Evolutionary conservation across 2,329 filamentous ascomycete genomes (phyloP).

Genomic region (Cryoendolithus antarcticus): DNA sequence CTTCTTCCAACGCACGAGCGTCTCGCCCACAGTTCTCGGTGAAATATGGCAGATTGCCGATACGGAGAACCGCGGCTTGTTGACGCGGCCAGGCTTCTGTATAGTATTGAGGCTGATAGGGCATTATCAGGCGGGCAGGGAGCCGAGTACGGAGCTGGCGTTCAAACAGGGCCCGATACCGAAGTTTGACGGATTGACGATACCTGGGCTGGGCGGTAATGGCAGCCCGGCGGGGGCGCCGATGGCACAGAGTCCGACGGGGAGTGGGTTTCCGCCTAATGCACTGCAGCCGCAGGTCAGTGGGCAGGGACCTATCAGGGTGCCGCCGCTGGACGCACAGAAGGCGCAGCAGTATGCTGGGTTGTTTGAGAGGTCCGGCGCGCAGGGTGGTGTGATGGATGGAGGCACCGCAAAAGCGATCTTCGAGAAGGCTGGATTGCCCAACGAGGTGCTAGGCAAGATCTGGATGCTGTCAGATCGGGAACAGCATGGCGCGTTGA

Average conservation of each 20-base stretch:
- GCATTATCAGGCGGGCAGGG: conserved; percentile 79
- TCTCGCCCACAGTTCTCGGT: conserved; percentile 75
- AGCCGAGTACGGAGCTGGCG: conserved; percentile 70
- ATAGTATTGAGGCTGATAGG: conserved; percentile 88
- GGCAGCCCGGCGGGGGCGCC: conserved; percentile 4
- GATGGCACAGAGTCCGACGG: conserved; percentile 12
- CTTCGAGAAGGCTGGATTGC: conserved; percentile 82
- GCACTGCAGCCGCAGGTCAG: conserved; percentile 21
- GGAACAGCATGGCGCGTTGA: conserved; percentile 77
- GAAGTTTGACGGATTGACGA: conserved; percentile 69
- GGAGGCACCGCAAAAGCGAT: conserved; percentile 70
- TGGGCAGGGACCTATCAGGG: conserved; percentile 55
- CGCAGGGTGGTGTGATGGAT: conserved; percentile 64
- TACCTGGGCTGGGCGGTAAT: conserved; percentile 19
- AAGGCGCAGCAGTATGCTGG: conserved; percentile 79
- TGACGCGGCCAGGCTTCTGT: conserved; percentile 87
- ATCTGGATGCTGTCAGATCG: conserved; percentile 96
- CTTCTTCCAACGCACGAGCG: conserved; percentile 92
- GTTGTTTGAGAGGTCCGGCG: conserved; percentile 82
- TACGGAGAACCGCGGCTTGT: conserved; percentile 84
- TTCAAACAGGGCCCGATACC: conserved; percentile 80
- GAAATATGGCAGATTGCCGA: conserved; percentile 99
- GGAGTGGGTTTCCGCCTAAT: conserved; percentile 12
- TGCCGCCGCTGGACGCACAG: conserved; percentile 76
- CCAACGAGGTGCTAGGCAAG: conserved; percentile 80